These are phyloP conservation scores for Castanea mollissima DNA, from an alignment of 306 rosid genomes.

Conservation along the genomic window DNA sequence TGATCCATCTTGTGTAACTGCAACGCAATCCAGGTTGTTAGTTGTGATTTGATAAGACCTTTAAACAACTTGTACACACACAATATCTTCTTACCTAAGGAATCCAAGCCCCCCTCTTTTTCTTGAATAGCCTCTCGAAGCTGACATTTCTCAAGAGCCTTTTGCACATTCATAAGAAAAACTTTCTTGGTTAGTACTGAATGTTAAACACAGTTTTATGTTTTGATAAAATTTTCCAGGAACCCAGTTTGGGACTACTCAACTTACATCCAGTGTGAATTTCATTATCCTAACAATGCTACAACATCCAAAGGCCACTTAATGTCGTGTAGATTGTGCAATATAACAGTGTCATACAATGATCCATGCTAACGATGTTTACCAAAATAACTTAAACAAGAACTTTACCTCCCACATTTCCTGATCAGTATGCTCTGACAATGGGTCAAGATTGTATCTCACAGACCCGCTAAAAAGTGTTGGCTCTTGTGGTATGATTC, in stretches of 20 bases:
- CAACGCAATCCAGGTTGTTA: background rate
- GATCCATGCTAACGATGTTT: background rate
- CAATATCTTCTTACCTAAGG: constrained; percentile 20
- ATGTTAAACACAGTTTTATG: background rate
- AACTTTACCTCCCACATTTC: constrained; percentile 32
- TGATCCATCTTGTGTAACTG: constrained; percentile 32
- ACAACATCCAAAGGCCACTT: background rate
- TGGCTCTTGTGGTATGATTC: constrained; percentile 40
- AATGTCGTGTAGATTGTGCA: background rate
- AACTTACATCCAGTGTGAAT: background rate
- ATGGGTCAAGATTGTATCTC: constrained; percentile 35
- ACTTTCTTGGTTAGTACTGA: background rate
- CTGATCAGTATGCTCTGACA: constrained; percentile 23
- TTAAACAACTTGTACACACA: background rate
- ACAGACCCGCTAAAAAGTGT: constrained; percentile 34
- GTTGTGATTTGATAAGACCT: background rate
- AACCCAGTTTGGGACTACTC: background rate
- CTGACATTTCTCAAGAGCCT: constrained; percentile 35
- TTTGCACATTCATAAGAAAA: background rate
- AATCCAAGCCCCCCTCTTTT: constrained; percentile 26
- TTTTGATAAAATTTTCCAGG: background rate
- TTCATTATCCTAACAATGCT: background rate
- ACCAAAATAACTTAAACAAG: background rate
- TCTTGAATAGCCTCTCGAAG: constrained; percentile 19
- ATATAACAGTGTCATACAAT: background rate